phyloP scores from a whole-genome alignment of 2,329 filamentous ascomycete species.

The Phaeomoniella chlamydospora region DNA sequence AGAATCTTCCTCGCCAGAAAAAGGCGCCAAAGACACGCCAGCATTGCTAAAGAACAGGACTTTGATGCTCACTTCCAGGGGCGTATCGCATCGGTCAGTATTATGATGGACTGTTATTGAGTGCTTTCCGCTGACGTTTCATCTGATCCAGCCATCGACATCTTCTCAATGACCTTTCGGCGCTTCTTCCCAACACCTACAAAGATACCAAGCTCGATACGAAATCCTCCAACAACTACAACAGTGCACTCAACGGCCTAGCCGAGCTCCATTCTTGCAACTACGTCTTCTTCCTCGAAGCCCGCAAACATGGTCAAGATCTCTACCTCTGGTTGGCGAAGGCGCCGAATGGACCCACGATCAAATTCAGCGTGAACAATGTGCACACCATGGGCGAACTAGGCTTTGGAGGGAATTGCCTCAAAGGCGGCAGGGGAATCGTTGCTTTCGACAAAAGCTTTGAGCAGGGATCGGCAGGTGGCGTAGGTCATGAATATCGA shows the following conservation, averaged over 20 bases:
- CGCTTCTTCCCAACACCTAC: constrained; percentile 78
- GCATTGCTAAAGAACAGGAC: constrained; percentile 42
- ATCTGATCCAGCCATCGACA: constrained; percentile 60
- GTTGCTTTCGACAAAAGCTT: constrained; percentile 86
- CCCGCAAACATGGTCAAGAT: constrained; percentile 75
- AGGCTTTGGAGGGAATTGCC: constrained; percentile 90
- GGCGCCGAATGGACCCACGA: constrained; percentile 66
- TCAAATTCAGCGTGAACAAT: constrained; percentile 40
- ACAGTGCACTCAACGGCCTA: constrained; percentile 63
- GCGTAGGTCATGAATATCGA: constrained; percentile 26
- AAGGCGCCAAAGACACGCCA: constrained; percentile 10
- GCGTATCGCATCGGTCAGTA: constrained; percentile 69
- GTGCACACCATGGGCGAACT: constrained; percentile 95
- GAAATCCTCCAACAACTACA: constrained; percentile 53
- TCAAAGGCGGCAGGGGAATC: constrained; percentile 82
- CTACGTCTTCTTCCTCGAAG: constrained; percentile 90
- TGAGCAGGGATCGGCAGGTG: constrained; percentile 62
- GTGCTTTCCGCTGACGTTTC: constrained; percentile 2
- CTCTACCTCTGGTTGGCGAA: constrained; percentile 89
- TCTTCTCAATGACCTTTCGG: constrained; percentile 74
- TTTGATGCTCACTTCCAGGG: constrained; percentile 80
- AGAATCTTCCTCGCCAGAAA: constrained; percentile 7
- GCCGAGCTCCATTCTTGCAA: constrained; percentile 81
- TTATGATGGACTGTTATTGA: background rate
- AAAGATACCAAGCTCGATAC: constrained; percentile 97